Evolutionary conservation across 345 rosid genomes (phyloP).

Genomic region (Ceriops tagal): DNA sequence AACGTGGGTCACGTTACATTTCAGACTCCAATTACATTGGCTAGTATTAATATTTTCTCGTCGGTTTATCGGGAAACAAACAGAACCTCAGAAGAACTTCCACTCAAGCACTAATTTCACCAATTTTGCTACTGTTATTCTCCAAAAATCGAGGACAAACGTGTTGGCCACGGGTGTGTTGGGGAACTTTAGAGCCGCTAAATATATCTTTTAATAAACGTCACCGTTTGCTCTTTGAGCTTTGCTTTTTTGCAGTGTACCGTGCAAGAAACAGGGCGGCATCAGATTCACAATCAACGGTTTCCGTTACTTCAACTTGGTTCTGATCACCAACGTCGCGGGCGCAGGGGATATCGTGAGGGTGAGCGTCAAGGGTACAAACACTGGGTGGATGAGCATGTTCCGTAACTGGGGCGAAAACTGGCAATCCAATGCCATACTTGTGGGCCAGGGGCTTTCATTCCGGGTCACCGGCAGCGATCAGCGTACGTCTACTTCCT

Average conservation of each 20-base stretch:
- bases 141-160: neutral
- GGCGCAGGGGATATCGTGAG: conserved; percentile 59
- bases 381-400: conserved; percentile 56
- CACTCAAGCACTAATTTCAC: too few relatives aligned
- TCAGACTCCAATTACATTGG: neutral
- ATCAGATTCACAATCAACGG: conserved; percentile 72
- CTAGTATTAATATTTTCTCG: neutral
- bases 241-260: conserved; percentile 34
- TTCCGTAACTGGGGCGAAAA: conserved; percentile 78
- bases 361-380: conserved; percentile 52
- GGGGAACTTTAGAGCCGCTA: neutral
- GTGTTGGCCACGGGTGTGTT: neutral
- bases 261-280: conserved; percentile 58
- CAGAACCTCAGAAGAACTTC: neutral
- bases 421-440: conserved; percentile 61
- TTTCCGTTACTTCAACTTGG: conserved; percentile 66
- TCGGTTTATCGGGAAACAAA: conserved; percentile 15
- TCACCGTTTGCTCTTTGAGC: too few relatives aligned
- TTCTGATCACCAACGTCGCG: conserved; percentile 60
- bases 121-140: too few relatives aligned
- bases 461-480: conserved; percentile 49
- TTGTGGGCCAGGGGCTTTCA: conserved; percentile 55
- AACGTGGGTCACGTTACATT: neutral
- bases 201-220: neutral
- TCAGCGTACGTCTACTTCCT: conserved; percentile 44